Conservation (phyloP, 1,139 yeast species). For the Geotrichum klebahnii region DNA sequence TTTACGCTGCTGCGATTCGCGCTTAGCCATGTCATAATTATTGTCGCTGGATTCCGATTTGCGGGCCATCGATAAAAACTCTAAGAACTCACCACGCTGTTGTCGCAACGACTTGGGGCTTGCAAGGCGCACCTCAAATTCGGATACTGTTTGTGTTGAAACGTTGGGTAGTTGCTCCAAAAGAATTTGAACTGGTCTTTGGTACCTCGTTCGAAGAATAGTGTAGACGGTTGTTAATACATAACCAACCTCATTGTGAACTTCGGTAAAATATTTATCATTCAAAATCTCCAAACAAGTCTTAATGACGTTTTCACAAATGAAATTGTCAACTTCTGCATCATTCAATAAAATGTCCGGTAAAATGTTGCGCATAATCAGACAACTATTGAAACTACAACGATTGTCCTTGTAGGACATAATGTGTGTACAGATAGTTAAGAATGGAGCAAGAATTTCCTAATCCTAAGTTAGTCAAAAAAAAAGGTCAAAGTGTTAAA, state of each 20-base stretch:
- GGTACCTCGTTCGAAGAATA: constrained; percentile 57
- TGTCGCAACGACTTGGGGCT: constrained; percentile 64
- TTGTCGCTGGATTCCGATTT: constrained; percentile 12
- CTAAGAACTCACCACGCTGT: constrained; percentile 69
- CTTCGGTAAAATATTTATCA: constrained; percentile 78
- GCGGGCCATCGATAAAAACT: constrained; percentile 48
- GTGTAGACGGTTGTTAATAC: constrained; percentile 78
- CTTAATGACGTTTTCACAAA: constrained; percentile 52
- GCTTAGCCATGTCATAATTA: constrained; percentile 19
- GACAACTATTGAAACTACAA: constrained; percentile 84
- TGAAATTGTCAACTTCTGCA: constrained; percentile 72
- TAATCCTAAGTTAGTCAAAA: constrained; percentile 5
- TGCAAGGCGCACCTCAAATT: constrained; percentile 58
- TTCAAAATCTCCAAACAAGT: constrained; percentile 57
- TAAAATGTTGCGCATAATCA: constrained; percentile 68
- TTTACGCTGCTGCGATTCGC: constrained; percentile 17
- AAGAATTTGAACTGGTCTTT: constrained; percentile 42
- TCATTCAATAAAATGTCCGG: constrained; percentile 64
- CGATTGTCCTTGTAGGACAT: constrained; percentile 82
- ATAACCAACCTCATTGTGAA: constrained; percentile 86
- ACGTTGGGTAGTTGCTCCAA: constrained; percentile 42
- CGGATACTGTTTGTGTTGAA: constrained; percentile 40
- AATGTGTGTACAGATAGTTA: constrained; percentile 70
- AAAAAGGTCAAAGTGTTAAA: not conserved
- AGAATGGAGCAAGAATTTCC: constrained; percentile 70